Conservation (phyloP, 2,329 filamentous ascomycete species). For the Pseudogymnoascus sp. region DNA sequence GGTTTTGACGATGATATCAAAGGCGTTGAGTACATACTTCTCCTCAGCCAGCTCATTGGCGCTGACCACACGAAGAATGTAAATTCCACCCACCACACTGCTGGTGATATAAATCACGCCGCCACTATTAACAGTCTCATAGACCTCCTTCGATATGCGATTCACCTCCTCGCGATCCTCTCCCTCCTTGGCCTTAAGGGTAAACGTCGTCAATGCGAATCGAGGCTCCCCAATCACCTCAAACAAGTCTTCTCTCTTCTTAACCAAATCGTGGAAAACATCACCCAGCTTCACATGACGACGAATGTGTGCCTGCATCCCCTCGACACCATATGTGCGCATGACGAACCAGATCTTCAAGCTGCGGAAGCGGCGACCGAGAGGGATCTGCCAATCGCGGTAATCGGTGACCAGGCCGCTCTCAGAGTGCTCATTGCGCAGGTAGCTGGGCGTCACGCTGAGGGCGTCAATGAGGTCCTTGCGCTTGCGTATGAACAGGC, state of each 20-base stretch:
- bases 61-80: slow-evolving; percentile 75
- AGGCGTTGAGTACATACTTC: slow-evolving; percentile 62
- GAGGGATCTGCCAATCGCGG: slow-evolving; percentile 93
- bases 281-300: slow-evolving; percentile 63
- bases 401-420: slow-evolving; percentile 85
- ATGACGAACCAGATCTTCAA: slow-evolving; percentile 96
- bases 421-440: slow-evolving; percentile 74
- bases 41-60: slow-evolving; percentile 62
- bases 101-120: slow-evolving; percentile 80
- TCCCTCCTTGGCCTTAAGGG: slow-evolving; percentile 41
- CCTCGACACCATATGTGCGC: slow-evolving; percentile 69
- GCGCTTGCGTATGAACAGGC: slow-evolving; percentile 70
- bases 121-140: slow-evolving; percentile 62
- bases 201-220: slow-evolving; percentile 74
- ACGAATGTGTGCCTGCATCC: slow-evolving; percentile 65
- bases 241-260: slow-evolving; percentile 59
- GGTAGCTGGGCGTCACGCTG: slow-evolving; percentile 70
- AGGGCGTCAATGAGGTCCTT: slow-evolving; percentile 71
- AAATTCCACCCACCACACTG: slow-evolving; percentile 62
- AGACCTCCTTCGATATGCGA: slow-evolving; percentile 62
- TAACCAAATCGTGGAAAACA: slow-evolving; percentile 55
- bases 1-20: slow-evolving; percentile 57
- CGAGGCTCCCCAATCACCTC: slow-evolving; percentile 63
- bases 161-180: slow-evolving; percentile 49
- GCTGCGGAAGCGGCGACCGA: slow-evolving; percentile 78